Evolutionary conservation across 2,329 filamentous ascomycete genomes (phyloP), one percentile per base, ranked within the genome.

Genomic region (Ceratocystis cubensis): DNA sequence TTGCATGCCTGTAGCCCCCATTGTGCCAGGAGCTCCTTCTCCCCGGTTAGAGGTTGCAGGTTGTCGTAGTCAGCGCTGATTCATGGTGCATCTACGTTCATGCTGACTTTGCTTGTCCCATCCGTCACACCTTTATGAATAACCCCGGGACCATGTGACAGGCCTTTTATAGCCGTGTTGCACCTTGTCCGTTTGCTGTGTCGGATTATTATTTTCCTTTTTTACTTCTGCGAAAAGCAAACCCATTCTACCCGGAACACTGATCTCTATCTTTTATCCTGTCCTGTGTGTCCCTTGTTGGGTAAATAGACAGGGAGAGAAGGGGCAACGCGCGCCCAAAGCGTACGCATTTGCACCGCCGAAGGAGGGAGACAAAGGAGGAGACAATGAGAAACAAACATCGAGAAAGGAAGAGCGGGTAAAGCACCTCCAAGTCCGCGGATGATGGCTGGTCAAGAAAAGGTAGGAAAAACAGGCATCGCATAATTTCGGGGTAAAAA

Each of bases 61-160:
- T 57, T 57, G 53, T 28, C 17, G 53, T 57, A 33, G 53, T 57
- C 53, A 57, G 53, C 53, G 53, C 53, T 57, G 25, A 57, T 57
- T 57, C 53, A 57, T 13, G 4, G 37, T 41, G 13, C 37, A 41
- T 41, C 37, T 41, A 4, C 10, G 37, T 41, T 15, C 37, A 41
- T 4, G 10, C 10, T 41, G 37, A 13, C 37, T 41, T 4, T 57
- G 33, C 20, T 7, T 22, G 50, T 15, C 50, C 5, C 5, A n/a
- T n/a, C 46, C 46, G 22, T 25, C 20, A 15, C 50, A 56, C 20
- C 25, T 56, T 15, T n/a, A 33, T 17, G 30, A 22, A 15, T 10
- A n/a, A 0, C n/a, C 48, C 48, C 48, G 22, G 22, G 48, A 8
- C 48, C 48, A 25, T 8, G 48, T 22, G 8, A 13, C n/a, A 20